phyloP scores from a whole-genome alignment of 2,329 filamentous ascomycete species.

The Phialophora chinensis region DNA sequence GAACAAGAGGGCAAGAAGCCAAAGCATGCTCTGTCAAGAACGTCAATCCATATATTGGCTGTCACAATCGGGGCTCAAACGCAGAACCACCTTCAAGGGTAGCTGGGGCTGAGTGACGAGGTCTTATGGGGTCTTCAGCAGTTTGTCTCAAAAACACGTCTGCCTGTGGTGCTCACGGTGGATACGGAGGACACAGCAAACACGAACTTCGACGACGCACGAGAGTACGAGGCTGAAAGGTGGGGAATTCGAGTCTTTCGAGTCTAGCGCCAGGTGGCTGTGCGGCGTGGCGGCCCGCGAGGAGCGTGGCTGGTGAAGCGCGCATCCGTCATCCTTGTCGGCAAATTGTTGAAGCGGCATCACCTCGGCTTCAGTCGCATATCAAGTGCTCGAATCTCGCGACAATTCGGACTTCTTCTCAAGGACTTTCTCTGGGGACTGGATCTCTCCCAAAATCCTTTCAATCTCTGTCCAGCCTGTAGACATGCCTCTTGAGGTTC shows the following conservation, averaged over 20 bases:
- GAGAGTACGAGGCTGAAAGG: neutral
- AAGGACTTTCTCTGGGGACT: neutral
- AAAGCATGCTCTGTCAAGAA: conserved; percentile 10
- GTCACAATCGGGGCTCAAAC: conserved; percentile 2
- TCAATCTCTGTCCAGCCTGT: neutral
- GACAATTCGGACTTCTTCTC: neutral
- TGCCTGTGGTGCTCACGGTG: conserved; percentile 20
- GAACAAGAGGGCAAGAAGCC: conserved; percentile 34
- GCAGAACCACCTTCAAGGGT: neutral
- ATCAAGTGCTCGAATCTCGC: neutral
- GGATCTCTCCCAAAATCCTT: neutral
- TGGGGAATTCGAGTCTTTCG: neutral
- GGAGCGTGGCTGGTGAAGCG: neutral
- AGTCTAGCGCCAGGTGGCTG: neutral
- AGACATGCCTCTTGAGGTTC: conserved; percentile 35
- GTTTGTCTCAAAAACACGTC: conserved; percentile 23
- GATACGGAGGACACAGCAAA: neutral
- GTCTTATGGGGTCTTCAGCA: conserved; percentile 22
- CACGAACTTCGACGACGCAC: neutral
- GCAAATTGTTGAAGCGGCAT: conserved; percentile 17
- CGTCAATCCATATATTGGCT: neutral
- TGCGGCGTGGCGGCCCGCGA: neutral
- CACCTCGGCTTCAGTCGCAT: conserved; percentile 7
- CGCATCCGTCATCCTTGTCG: neutral
- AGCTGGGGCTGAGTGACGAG: conserved; percentile 18